Evolutionary conservation across 768 basidiomycete species (phyloP).

Genomic region (Cystofilobasidium ferigula): DNA sequence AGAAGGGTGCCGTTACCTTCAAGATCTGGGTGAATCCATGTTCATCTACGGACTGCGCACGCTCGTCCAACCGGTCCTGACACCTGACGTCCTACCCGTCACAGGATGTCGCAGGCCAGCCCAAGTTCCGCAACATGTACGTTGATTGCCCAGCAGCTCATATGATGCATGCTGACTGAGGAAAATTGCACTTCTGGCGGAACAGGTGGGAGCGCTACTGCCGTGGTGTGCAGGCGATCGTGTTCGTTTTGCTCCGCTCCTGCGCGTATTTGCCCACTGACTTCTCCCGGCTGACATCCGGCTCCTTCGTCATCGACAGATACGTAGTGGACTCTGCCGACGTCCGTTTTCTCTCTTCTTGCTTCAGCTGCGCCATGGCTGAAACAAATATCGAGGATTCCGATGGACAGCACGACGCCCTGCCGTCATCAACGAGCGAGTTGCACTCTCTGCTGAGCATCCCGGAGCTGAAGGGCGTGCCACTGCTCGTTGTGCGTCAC

Average conservation of each 20-base stretch:
- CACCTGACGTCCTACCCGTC: neutral
- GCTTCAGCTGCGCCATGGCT: neutral
- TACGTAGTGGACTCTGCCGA: conserved; percentile 89
- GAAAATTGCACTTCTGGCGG: too few species aligned
- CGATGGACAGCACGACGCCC: conserved; percentile 56
- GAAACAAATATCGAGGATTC: neutral
- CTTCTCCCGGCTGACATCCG: neutral
- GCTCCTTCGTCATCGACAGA: conserved; percentile 39
- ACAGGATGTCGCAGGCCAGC: conserved; percentile 52
- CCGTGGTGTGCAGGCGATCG: conserved; percentile 79
- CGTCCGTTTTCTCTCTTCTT: conserved; percentile 43
- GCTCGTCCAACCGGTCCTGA: neutral
- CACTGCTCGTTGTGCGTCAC: conserved; percentile 63
- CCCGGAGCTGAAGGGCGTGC: conserved; percentile 56
- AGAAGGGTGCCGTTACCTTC: conserved; percentile 78
- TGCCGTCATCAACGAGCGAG: conserved; percentile 72
- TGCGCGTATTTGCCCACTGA: neutral
- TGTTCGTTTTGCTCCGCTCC: conserved; percentile 48
- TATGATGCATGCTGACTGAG: too few species aligned
- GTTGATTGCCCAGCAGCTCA: too few species aligned
- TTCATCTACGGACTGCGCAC: neutral
- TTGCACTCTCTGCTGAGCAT: conserved; percentile 66
- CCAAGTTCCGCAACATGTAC: conserved; percentile 91
- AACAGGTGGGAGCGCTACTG: conserved; percentile 56
- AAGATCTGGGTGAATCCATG: conserved; percentile 71